Conservation (phyloP, 805 yeast genomes). For the Priceomyces melissophilus region DNA sequence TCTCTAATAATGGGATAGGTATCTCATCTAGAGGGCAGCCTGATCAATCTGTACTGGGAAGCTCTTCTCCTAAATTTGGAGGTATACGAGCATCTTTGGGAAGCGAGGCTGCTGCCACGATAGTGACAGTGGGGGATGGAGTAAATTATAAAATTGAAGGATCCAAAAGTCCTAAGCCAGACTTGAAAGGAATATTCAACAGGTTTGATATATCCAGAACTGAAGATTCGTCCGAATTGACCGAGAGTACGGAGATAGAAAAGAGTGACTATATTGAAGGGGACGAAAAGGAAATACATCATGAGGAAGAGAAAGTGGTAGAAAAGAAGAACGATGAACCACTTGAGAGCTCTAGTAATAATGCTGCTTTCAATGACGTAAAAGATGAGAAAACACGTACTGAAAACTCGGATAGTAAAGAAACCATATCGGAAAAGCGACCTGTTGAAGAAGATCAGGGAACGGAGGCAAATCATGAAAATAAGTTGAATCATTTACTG, state of each 20-base stretch:
- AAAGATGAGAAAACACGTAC: neutral
- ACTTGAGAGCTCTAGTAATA: slow-evolving; percentile 5
- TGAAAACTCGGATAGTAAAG: neutral
- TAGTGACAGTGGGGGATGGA: slow-evolving; percentile 16
- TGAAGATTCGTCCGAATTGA: slow-evolving; percentile 5
- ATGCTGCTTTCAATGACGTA: slow-evolving; percentile 6
- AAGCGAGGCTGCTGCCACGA: slow-evolving; percentile 20
- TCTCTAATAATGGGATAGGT: slow-evolving; percentile 7
- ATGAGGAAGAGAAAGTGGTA: slow-evolving; percentile 1
- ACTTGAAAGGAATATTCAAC: slow-evolving; percentile 32
- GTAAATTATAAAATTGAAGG: slow-evolving; percentile 1
- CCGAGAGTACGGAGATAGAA: slow-evolving; percentile 5
- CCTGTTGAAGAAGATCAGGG: slow-evolving; percentile 4
- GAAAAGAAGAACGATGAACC: neutral
- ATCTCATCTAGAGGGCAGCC: slow-evolving; percentile 8
- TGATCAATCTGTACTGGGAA: slow-evolving; percentile 4
- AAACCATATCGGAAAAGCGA: slow-evolving; percentile 1
- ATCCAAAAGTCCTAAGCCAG: slow-evolving; percentile 9
- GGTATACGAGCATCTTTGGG: slow-evolving; percentile 7
- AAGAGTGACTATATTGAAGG: slow-evolving; percentile 2
- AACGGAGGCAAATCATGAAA: neutral
- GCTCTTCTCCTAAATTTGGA: slow-evolving; percentile 7
- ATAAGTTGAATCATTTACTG: neutral
- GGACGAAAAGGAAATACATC: slow-evolving; percentile 6
- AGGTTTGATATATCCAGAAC: slow-evolving; percentile 25